These are phyloP conservation scores for Pichia gijzeniarum DNA, from an alignment of 805 yeast species.

Conservation along the genomic window DNA sequence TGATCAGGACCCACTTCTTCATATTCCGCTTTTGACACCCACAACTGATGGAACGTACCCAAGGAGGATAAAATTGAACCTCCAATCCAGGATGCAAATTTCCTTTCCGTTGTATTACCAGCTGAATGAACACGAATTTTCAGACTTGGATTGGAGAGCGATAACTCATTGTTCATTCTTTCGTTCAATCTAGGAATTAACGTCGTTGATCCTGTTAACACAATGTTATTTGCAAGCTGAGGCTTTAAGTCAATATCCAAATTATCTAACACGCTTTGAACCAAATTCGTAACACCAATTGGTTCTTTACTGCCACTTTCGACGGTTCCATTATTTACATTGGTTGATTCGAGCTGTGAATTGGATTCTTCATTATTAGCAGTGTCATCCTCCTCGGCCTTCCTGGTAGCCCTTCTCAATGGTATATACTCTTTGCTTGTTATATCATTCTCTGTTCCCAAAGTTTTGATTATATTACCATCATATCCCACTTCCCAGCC, in stretches of 20 bases:
- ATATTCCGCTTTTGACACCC: conserved; percentile 85
- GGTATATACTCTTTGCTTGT: conserved; percentile 65
- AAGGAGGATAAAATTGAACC: conserved; percentile 82
- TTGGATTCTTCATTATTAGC: background rate
- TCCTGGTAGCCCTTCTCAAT: conserved; percentile 49
- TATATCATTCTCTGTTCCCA: conserved; percentile 25
- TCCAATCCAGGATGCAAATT: conserved; percentile 84
- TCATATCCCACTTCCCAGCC: conserved; percentile 37
- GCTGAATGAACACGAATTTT: conserved; percentile 79
- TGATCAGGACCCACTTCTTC: conserved; percentile 85
- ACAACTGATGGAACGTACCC: conserved; percentile 91
- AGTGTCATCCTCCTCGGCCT: conserved; percentile 30
- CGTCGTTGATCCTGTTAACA: conserved; percentile 80
- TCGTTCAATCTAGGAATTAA: conserved; percentile 78
- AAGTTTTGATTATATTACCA: conserved; percentile 42
- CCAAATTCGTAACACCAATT: conserved; percentile 50
- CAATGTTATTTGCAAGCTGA: conserved; percentile 80
- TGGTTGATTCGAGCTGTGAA: conserved; percentile 1
- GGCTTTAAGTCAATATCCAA: conserved; percentile 81
- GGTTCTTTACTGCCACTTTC: conserved; percentile 10
- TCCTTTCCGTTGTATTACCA: conserved; percentile 72
- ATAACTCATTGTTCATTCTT: conserved; percentile 64
- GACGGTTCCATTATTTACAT: background rate
- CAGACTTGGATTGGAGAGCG: conserved; percentile 69
- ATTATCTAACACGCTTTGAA: conserved; percentile 46